These are phyloP conservation scores for Pseudogymnoascus sp. DNA, from an alignment of 2,329 filamentous ascomycete species.

Conservation along the genomic window DNA sequence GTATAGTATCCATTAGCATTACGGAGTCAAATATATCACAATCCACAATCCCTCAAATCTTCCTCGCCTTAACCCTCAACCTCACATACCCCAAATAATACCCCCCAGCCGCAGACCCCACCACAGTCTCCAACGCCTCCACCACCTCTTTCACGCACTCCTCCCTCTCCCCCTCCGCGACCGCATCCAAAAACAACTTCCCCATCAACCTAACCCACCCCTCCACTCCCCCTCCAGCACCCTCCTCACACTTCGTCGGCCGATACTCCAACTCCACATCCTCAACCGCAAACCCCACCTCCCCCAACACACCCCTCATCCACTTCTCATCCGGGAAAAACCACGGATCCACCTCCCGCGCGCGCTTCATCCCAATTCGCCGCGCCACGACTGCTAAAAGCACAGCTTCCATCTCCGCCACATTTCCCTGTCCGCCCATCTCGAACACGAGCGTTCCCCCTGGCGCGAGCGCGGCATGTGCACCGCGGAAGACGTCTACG, in stretches of 20 bases:
- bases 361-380: constrained; percentile 43
- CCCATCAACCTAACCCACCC: constrained; percentile 63
- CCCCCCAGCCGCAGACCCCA: constrained; percentile 50
- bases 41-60: constrained; percentile 19
- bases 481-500: constrained; percentile 31
- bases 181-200: constrained; percentile 47
- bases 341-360: constrained; percentile 53
- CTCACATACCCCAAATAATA: constrained; percentile 50
- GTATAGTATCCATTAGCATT: not conserved
- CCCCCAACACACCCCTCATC: constrained; percentile 38
- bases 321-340: constrained; percentile 63
- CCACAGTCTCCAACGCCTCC: constrained; percentile 47
- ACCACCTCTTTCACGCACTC: constrained; percentile 46
- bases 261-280: constrained; percentile 56
- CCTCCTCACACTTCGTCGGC: constrained; percentile 49
- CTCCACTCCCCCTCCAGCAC: constrained; percentile 52
- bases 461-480: constrained; percentile 38
- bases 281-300: constrained; percentile 33
- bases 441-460: constrained; percentile 59
- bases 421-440: constrained; percentile 65
- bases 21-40: not conserved
- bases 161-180: constrained; percentile 44
- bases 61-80: constrained; percentile 42
- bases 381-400: constrained; percentile 47
- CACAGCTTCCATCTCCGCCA: constrained; percentile 54